Evolutionary conservation across 2,329 filamentous ascomycete species (phyloP), one percentile per base, ranked within the genome.

Genomic region (Penicillium sp.): DNA sequence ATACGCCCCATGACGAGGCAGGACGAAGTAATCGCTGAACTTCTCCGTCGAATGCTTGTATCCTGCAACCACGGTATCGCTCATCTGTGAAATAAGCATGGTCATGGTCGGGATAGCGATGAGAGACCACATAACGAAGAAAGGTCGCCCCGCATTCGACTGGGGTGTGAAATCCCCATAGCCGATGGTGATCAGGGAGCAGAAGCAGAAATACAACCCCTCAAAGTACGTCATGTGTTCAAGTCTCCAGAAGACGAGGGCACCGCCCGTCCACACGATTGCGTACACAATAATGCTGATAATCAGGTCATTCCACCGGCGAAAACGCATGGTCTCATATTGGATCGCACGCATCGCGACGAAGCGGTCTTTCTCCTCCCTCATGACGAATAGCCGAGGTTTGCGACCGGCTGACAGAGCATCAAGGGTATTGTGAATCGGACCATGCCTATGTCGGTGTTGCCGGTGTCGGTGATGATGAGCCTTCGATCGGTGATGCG

Each of bases 41-140:
- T 76, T 77, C 60, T 84, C 83, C 0, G 85, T 87, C 51, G 82
- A 84, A n/a, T 80, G 79, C 66, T 89, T 88, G 73, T 89, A 87
- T 40, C 79, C 81, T 2, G 78, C 77, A 13, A 96, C 88, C 19
- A 96, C 84, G 0, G 93, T 97, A 68, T 96, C 89, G 24, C 90
- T 90, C 59, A 95, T 89, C 65, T 93, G 90, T 11, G 87, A 89
- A 62, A 96, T 90, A 13, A 97, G 83, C 18, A 96, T 88, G 0
- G 93, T 96, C 84, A 93, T 93, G 2, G 90, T 93, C 0, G 93
- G 93, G 3, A 96, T 82, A 0, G 92, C 92, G 27, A 96, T 83
- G 1, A 97, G 74, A 14, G 88, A 91, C 93, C 93, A 97, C 56
- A 96, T 88, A n/a, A 97, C 90, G 68, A 96, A 97, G 73, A 96